Conservation (phyloP, 176 grass and related monocot species). For the Aegilops sharonensis region DNA sequence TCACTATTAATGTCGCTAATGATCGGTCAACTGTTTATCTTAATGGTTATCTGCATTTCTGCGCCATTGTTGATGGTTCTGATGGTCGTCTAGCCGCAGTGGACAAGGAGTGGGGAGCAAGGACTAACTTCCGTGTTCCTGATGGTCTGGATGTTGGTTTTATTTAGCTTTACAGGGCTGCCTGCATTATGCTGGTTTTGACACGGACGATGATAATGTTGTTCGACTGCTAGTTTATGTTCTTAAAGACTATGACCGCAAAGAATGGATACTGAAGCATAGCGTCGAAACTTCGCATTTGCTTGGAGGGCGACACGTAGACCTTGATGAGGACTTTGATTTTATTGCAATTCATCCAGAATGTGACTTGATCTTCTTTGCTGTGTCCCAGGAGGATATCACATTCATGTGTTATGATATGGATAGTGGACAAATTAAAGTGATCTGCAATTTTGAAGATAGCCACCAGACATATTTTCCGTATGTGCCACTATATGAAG, state of each 20-base stretch:
- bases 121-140: background rate
- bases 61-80: background rate
- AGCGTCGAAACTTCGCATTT: background rate
- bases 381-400: background rate
- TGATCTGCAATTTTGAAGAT: background rate
- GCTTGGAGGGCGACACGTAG: background rate
- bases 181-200: background rate
- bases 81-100: background rate
- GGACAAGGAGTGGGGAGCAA: background rate
- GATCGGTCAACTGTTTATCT: background rate
- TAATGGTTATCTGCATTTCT: conserved; percentile 12
- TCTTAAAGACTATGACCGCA: background rate
- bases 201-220: background rate
- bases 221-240: background rate
- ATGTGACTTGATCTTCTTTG: background rate
- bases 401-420: background rate
- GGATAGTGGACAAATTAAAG: background rate
- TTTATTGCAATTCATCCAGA: background rate
- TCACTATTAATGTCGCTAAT: background rate
- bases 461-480: background rate
- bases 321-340: background rate
- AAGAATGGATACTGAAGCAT: background rate
- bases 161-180: background rate
- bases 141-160: background rate
- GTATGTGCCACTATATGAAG: background rate